Evolutionary conservation across 805 yeast species (phyloP), one percentile per base, ranked within the genome.

Genomic region (Spencermartinsiella europaea): DNA sequence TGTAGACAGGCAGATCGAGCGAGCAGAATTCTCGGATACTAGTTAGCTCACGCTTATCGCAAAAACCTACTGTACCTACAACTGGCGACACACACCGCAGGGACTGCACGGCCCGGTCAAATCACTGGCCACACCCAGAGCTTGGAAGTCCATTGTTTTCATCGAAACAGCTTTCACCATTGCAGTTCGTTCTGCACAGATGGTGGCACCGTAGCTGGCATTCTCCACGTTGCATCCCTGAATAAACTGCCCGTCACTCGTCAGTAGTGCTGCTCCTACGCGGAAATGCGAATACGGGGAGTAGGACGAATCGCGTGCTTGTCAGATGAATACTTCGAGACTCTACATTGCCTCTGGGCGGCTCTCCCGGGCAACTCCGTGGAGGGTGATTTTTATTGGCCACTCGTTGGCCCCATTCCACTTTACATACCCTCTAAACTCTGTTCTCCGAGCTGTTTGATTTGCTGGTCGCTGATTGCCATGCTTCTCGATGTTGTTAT

Each of bases 11-110:
- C 21, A 79, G 59, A 5, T 74, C 70, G 5, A 42, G 34, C 3
- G 63, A 59, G 0, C 81, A 77, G 63, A 90, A 91, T 63, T 91
- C 99, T 34, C 96, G 72, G 27, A 91, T 79, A 46, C 61, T 57
- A 47, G 41, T 38, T 25, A 38, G 41, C 14, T 17, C 27, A 14
- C 40, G 14, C n/a, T 7, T 17, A 8, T 21, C 8, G 21, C 42
- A 8, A 21, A 16, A 14, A 10, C 17, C 14, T 4, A 39, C 20
- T 10, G 25, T 7, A 59, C 65, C 45, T 51, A 61, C 57, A 84
- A 77, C 65, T 91, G 99, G 45, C 99, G 73, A 60, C 99, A 91
- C 33, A 93, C 82, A 2, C 99, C 99, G 63, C 99, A 91, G 0
- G 99, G 99, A 7, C 90, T 72, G 8, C 85, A 80, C 25, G 81